Conservation (phyloP, 2,329 filamentous ascomycete species). For the Mariannaea sp. region DNA sequence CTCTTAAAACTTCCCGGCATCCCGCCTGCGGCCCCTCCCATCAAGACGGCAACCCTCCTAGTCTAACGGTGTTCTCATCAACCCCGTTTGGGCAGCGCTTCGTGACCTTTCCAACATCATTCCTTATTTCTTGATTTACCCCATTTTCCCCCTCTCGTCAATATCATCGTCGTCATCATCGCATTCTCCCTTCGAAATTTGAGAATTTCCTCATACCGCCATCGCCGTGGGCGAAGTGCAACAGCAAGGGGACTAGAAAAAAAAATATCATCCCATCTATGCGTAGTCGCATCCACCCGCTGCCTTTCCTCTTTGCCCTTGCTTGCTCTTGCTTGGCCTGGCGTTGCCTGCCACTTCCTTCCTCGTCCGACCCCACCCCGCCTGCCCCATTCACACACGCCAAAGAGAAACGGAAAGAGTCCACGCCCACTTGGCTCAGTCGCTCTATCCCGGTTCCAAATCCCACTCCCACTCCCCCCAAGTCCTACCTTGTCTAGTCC, state of each 20-base stretch:
- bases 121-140: constrained; percentile 4
- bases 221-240: constrained; percentile 5
- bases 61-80: constrained; percentile 17
- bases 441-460: background rate
- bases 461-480: constrained; percentile 5
- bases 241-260: constrained; percentile 13
- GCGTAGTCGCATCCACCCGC: constrained; percentile 18
- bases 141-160: constrained; percentile 1
- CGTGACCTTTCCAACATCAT: background rate
- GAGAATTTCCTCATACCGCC: constrained; percentile 2
- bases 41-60: constrained; percentile 23
- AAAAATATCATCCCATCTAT: constrained; percentile 21
- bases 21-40: constrained; percentile 29
- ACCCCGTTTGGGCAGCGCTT: constrained; percentile 9
- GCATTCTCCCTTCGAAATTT: background rate
- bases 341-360: constrained; percentile 17
- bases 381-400: constrained; percentile 19
- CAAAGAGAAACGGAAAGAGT: constrained; percentile 17
- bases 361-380: constrained; percentile 20
- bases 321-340: constrained; percentile 17
- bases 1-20: constrained; percentile 32
- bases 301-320: constrained; percentile 16
- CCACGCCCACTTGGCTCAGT: constrained; percentile 9
- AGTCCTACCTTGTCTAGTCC: no score
- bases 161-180: background rate